Evolutionary conservation across 75 land plant genomes (phyloP), one percentile per base, ranked within the genome.

Genomic region (Ceratopteris richardii): DNA sequence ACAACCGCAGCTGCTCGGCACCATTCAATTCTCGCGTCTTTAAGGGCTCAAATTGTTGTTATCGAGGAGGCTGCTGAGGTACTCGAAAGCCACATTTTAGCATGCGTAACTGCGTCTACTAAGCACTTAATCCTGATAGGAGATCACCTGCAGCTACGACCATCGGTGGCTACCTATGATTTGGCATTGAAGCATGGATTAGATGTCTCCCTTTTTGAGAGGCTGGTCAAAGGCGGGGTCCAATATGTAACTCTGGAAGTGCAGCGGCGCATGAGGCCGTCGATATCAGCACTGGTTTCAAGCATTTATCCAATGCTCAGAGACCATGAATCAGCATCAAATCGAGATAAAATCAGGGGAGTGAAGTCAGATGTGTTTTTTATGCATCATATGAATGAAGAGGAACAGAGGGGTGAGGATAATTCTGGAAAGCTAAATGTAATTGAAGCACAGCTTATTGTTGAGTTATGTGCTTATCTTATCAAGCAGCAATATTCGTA

Each of bases 51-150:
- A 33, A 51, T 76, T 14, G 43, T 76, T 46, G 29, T 76, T 12
- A 70, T 76, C 40, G 78, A 76, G 55, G 78, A 76, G 48, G 78
- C 78, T 12, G 78, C 77, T 10, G 76, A 76, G 36, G 59, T 76
- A 18, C 33, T 73, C 28, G 79, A 76, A 40, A 59, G 66, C n/a
- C 77, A 76, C 33, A 46, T 76, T 18, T 44, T 76, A 1, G 79
- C 78, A 26, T 59, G 77, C 56, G 23, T 76, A 0, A 73, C 43
- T 24, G 40, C 76, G 1, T 42, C 28, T 26, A 66, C 56, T 1
- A 61, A 72, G 60, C 76, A 61, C 36, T 59, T 76, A 30, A 72
- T 76, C 20, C 58, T 76, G 3, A 76, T 72, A 1, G 76, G 76
- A 6, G 76, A 76, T 37, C 78, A 76, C 20, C 27, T 29, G 36